Base-by-base conservation (phyloP, 805 yeast species). In the Saccharomycopsis amapae region DNA sequence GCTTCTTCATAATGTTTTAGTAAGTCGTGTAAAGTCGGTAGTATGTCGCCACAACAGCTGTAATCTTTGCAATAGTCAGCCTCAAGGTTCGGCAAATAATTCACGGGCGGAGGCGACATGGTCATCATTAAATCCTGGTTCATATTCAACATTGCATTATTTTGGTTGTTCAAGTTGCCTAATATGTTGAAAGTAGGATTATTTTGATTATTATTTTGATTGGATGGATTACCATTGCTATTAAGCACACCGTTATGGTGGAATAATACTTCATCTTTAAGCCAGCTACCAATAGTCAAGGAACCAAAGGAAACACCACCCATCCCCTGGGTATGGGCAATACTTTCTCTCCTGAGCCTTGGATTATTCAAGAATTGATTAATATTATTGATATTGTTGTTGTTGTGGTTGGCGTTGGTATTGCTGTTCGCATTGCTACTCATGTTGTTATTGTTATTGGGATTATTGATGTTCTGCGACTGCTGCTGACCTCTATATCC, bases 291-390 rank as follows among this genome's bases (percentile, higher is more conserved):
- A 25, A 90, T 88, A 23, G 95, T 83, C 47, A 89, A 78, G 2
- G 95, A 88, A 19, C 97, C 97, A 96, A 97, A 90, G 6, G 95
- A 82, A 28, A 90, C 85, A 39, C 97, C 98, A 37, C 97, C 97
- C 81, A 93, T 85, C 9, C 97, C 97, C 61, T 87, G 96, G 2
- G 96, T 83, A 62, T 90, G 97, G 25, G 97, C 96, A 48, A 93
- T 79, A 48, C 89, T 79, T 57, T 90, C 97, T 53, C 97, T 72
- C 59, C 95, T 76, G 52, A 88, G 75, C 52, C 79, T 63, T n/a
- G 69, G 65, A 48, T 53, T 58, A 50, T 52, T 56, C 12, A 37
- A 22, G 35, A 45, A 35, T 25, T 38, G 50, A 19, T 38, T 41
- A 24, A 38, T 19, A 43, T 38, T 49, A 32, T 38, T 50, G 51